Evolutionary conservation across 2,329 filamentous ascomycete species (phyloP).

Genomic region (Colletotrichum phormii): DNA sequence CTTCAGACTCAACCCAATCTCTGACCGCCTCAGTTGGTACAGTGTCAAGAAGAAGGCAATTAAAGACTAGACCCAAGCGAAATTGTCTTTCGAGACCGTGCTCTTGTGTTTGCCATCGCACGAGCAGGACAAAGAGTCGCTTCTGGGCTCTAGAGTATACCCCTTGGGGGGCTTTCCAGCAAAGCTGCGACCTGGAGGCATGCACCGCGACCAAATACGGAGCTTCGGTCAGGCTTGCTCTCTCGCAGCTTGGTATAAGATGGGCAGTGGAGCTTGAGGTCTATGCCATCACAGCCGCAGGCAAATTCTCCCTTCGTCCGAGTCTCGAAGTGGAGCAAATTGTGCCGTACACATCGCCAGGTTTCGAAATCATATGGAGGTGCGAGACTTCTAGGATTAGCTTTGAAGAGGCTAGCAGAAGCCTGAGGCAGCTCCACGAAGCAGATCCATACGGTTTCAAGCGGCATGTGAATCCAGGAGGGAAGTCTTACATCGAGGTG

Average conservation of each 20-base stretch:
- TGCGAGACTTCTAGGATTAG: accelerated
- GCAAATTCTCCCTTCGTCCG: not conserved
- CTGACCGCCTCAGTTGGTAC: not conserved
- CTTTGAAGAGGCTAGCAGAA: not conserved
- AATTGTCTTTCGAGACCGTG: constrained; percentile 8
- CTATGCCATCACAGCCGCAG: not conserved
- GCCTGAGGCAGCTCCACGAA: not conserved
- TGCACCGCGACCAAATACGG: constrained; percentile 2
- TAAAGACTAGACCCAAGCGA: too few relatives aligned
- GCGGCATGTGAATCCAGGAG: not conserved
- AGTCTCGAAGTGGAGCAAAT: not conserved
- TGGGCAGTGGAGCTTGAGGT: not conserved
- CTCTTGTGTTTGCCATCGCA: constrained; percentile 1
- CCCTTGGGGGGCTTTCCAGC: not conserved
- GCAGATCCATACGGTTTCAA: not conserved
- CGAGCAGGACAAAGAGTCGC: not conserved
- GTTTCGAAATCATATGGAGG: constrained; percentile 9
- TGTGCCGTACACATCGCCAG: constrained; percentile 12
- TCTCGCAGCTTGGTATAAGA: constrained; percentile 2
- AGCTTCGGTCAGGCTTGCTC: not conserved
- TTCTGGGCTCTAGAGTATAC: constrained; percentile 27
- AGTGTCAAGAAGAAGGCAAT: not conserved
- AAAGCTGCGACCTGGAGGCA: not conserved
- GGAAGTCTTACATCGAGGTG: constrained; percentile 16
- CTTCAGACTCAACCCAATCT: not conserved